These are phyloP conservation scores for Ophiostoma sp. DNA, from an alignment of 2,329 filamentous ascomycete species.

Conservation along the genomic window DNA sequence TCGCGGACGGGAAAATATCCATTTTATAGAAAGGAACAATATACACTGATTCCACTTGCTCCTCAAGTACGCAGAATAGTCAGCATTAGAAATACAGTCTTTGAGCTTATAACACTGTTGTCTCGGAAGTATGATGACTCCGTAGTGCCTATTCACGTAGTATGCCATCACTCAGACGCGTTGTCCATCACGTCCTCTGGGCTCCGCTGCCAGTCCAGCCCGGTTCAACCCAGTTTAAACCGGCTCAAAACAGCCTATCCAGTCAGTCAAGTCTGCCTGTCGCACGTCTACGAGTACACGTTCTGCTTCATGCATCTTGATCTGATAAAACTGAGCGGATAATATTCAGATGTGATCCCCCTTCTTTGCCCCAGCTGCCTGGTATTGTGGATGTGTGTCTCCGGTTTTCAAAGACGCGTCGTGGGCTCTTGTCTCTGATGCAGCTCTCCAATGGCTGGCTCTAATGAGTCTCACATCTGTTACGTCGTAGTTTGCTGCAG, in stretches of 20 bases:
- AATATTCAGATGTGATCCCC: neutral
- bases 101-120: neutral
- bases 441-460: constrained; percentile 4
- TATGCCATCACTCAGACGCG: too few species aligned
- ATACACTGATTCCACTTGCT: neutral
- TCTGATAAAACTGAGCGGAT: constrained; percentile 22
- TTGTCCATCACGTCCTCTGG: neutral
- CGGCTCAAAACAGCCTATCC: too few species aligned
- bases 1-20: neutral
- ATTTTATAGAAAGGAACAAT: too few species aligned
- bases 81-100: neutral
- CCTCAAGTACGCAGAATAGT: neutral
- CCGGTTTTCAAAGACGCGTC: constrained; percentile 12
- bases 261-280: too few species aligned
- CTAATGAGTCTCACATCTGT: neutral
- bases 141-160: neutral
- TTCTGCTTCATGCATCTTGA: constrained; percentile 17
- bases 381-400: neutral
- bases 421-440: constrained; percentile 13
- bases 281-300: neutral
- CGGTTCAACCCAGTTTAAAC: neutral
- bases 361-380: neutral
- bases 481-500: constrained; percentile 8
- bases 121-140: neutral
- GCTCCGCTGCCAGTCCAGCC: neutral